Percentiles rank a stretch among this genome's conserved stretches.
Evolutionary conservation across 2,329 filamentous ascomycete genomes (phyloP).

Genomic region (Lasiodiplodia sp.): DNA sequence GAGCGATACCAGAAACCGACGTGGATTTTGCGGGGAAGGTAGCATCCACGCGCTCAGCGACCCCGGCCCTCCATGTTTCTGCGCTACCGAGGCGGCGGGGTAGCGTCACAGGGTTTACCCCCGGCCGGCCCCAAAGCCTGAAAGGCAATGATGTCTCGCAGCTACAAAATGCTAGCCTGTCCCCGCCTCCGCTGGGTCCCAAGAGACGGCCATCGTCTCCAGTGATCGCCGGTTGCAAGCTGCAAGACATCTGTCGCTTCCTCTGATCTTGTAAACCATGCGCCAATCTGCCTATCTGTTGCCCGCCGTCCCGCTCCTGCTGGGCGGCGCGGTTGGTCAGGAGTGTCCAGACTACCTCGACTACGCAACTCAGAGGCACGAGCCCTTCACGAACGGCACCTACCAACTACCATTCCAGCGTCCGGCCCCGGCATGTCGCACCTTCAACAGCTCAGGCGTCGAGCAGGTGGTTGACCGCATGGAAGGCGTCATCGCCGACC

Average conservation of each 20-base stretch:
- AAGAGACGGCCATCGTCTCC: background rate
- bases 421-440: slow-evolving; percentile 53
- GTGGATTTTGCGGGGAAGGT: slow-evolving; percentile 18
- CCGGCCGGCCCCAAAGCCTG: background rate
- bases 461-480: slow-evolving; percentile 49
- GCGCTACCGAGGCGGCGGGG: slow-evolving; percentile 17
- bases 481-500: slow-evolving; percentile 52
- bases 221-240: slow-evolving; percentile 11
- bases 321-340: slow-evolving; percentile 7
- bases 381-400: slow-evolving; percentile 52
- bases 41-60: background rate
- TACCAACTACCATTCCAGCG: slow-evolving; percentile 56
- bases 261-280: background rate
- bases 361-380: slow-evolving; percentile 51
- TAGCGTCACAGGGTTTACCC: slow-evolving; percentile 12
- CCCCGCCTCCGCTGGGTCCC: background rate
- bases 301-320: slow-evolving; percentile 9
- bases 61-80: background rate
- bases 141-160: background rate
- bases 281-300: slow-evolving; percentile 14
- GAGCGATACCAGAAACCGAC: slow-evolving; percentile 12
- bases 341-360: slow-evolving; percentile 55
- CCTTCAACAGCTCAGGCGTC: slow-evolving; percentile 54
- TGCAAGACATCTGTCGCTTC: slow-evolving; percentile 11
- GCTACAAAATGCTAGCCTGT: slow-evolving; percentile 11